Evolutionary conservation across 768 basidiomycete genomes (phyloP).

Genomic region (Cystobasidium tubakii): DNA sequence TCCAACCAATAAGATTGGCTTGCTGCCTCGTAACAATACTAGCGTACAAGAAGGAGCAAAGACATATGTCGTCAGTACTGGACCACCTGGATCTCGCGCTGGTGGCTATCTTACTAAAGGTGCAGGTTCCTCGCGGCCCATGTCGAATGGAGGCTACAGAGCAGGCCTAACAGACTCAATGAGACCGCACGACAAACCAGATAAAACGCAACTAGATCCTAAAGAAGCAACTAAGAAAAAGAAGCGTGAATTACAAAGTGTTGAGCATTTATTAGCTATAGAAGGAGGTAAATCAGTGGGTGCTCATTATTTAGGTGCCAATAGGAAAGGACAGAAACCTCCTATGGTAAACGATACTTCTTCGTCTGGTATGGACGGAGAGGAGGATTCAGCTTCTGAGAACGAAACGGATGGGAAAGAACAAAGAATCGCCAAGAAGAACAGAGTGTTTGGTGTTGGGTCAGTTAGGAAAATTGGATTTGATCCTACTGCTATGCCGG

Average conservation of each 20-base stretch:
- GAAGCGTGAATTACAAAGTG: slow-evolving; percentile 5
- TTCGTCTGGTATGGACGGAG: neutral
- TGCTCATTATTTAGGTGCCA: slow-evolving; percentile 28
- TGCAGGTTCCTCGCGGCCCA: neutral
- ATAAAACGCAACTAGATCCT: slow-evolving; percentile 4
- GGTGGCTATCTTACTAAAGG: neutral
- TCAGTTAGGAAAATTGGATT: slow-evolving; percentile 17
- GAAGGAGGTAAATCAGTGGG: slow-evolving; percentile 34
- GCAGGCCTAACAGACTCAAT: neutral
- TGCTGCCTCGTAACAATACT: slow-evolving; percentile 21
- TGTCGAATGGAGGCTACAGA: neutral
- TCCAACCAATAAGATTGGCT: slow-evolving; percentile 29
- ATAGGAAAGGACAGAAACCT: neutral
- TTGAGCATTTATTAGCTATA: slow-evolving; percentile 1
- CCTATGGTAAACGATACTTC: neutral
- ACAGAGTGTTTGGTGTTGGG: slow-evolving; percentile 15
- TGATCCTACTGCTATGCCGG: slow-evolving; percentile 24
- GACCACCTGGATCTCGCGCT: too few species aligned
- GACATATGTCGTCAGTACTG: slow-evolving; percentile 33
- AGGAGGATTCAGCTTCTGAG: neutral
- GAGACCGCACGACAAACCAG: neutral
- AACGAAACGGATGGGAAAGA: neutral
- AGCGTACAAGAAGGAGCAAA: slow-evolving; percentile 19
- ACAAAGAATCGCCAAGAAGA: neutral
- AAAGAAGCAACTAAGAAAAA: slow-evolving; percentile 16